These are phyloP conservation scores for Trifolium dubium DNA, from an alignment of 306 rosid species.

Conservation along the genomic window DNA sequence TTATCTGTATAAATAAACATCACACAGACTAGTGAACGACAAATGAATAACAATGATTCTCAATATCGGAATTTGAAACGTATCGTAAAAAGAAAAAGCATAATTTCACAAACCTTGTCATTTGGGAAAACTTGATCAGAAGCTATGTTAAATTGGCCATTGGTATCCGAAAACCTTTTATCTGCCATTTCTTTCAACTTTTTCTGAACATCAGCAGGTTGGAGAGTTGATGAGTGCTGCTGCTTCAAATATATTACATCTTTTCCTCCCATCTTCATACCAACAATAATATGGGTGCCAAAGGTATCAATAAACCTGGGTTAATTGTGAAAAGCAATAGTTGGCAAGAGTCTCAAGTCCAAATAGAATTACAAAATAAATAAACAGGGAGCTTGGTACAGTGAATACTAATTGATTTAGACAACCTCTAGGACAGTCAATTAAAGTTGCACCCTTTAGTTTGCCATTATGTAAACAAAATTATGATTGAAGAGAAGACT, in stretches of 20 bases:
- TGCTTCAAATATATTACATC: slow-evolving; percentile 96
- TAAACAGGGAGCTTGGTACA: background rate
- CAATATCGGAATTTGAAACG: slow-evolving; percentile 17
- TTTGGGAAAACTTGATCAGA: slow-evolving; percentile 70
- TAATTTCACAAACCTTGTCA: slow-evolving; percentile 60
- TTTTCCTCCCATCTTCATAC: slow-evolving; percentile 98
- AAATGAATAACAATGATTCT: slow-evolving; percentile 21
- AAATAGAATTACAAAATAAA: slow-evolving; percentile 12
- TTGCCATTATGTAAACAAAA: slow-evolving; percentile 31
- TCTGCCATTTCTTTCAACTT: slow-evolving; percentile 90
- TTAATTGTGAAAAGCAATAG: slow-evolving; percentile 30
- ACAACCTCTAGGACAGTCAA: slow-evolving; percentile 23
- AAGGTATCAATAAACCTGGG: slow-evolving; percentile 86
- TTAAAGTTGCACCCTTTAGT: slow-evolving; percentile 12
- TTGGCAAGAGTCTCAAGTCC: slow-evolving; percentile 39
- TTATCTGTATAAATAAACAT: slow-evolving; percentile 5
- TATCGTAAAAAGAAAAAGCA: slow-evolving; percentile 28
- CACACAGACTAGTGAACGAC: slow-evolving; percentile 16
- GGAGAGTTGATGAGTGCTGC: slow-evolving; percentile 87
- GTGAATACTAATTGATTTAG: slow-evolving; percentile 20
- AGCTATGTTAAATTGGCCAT: slow-evolving; percentile 58
- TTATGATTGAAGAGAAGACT: slow-evolving; percentile 4
- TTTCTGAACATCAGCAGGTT: slow-evolving; percentile 90
- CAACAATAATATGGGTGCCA: slow-evolving; percentile 95
- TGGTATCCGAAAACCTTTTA: slow-evolving; percentile 73